Evolutionary conservation across 768 basidiomycete genomes (phyloP).

Genomic region (Lentinula boryana): DNA sequence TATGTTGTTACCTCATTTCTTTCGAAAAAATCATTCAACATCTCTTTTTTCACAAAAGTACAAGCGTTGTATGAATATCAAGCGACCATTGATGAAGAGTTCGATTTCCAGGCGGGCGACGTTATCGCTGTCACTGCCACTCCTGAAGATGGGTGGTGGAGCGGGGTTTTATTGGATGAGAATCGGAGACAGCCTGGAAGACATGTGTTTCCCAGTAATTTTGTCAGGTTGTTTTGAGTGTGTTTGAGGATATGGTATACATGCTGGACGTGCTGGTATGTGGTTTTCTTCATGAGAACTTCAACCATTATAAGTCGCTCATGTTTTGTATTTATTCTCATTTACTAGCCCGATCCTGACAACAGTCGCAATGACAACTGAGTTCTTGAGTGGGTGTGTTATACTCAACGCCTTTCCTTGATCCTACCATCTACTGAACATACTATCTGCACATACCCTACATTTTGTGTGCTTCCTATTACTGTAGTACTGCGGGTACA

Average conservation of each 20-base stretch:
- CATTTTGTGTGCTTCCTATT: too few species aligned
- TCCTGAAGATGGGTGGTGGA: slow-evolving; percentile 79
- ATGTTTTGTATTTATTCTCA: neutral
- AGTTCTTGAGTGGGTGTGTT: too few species aligned
- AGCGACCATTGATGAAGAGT: slow-evolving; percentile 61
- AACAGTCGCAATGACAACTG: too few species aligned
- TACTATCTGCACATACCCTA: too few species aligned
- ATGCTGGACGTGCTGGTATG: neutral
- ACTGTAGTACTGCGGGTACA: neutral
- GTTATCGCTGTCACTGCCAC: slow-evolving; percentile 72
- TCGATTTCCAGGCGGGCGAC: slow-evolving; percentile 70
- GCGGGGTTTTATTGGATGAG: slow-evolving; percentile 54
- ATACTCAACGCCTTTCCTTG: too few species aligned
- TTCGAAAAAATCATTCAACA: neutral
- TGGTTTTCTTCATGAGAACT: neutral
- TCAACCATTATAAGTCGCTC: neutral
- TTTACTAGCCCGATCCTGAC: too few species aligned
- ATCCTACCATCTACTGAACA: too few species aligned
- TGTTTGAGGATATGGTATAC: neutral
- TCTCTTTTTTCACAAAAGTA: slow-evolving; percentile 28
- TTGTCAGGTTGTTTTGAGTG: slow-evolving; percentile 46
- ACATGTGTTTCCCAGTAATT: slow-evolving; percentile 58
- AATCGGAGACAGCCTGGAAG: slow-evolving; percentile 42
- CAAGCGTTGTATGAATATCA: slow-evolving; percentile 63
- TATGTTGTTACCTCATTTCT: neutral